Evolutionary conservation across 2,329 filamentous ascomycete species (phyloP).

Genomic region (Delphinella strobiligena): DNA sequence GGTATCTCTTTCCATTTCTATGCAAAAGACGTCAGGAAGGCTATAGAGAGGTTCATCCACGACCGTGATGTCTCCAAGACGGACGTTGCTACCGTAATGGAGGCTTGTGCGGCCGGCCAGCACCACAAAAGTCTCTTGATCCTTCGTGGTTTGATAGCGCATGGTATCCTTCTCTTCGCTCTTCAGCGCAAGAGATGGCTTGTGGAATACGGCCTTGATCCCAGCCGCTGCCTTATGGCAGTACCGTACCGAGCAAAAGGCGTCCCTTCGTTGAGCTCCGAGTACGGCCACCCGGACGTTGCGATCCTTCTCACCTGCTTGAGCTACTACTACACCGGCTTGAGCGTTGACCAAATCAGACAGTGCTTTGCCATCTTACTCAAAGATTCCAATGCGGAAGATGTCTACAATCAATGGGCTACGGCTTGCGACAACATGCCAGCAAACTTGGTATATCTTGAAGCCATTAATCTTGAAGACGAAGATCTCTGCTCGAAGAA

Average conservation of each 20-base stretch:
- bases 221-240: slow-evolving; percentile 44
- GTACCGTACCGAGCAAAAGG: slow-evolving; percentile 60
- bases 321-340: slow-evolving; percentile 53
- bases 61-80: neutral
- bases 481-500: slow-evolving; percentile 10
- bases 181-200: slow-evolving; percentile 54
- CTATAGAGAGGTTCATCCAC: slow-evolving; percentile 1
- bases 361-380: slow-evolving; percentile 13
- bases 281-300: slow-evolving; percentile 59
- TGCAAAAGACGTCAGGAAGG: neutral
- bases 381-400: slow-evolving; percentile 14
- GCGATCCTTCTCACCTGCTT: slow-evolving; percentile 54
- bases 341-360: slow-evolving; percentile 36
- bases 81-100: neutral
- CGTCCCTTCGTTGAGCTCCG: slow-evolving; percentile 46
- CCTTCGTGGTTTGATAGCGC: slow-evolving; percentile 50
- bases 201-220: slow-evolving; percentile 43
- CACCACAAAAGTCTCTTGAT: slow-evolving; percentile 32
- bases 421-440: slow-evolving; percentile 11
- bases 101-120: neutral
- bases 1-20: slow-evolving; percentile 1
- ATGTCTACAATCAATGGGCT: slow-evolving; percentile 17
- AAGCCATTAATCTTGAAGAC: slow-evolving; percentile 18
- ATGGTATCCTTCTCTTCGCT: slow-evolving; percentile 46
- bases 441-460: slow-evolving; percentile 11